Evolutionary conservation across 1,284 basidiomycete genomes (phyloP).

Genomic region (Naganishia liquefaciens): DNA sequence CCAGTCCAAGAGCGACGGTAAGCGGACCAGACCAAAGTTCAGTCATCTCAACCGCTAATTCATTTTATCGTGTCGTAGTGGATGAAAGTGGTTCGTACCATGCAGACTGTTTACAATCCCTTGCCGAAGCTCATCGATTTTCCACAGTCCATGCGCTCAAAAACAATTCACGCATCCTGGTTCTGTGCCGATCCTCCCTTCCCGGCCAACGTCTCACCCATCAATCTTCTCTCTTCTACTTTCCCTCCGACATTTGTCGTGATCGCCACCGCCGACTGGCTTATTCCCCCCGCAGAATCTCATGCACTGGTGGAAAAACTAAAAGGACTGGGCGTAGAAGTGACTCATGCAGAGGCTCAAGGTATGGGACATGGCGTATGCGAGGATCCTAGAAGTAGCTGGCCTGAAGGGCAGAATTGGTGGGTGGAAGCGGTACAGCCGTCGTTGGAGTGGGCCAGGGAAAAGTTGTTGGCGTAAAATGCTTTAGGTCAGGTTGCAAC

Average conservation of each 20-base stretch:
- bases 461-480: background rate
- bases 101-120: background rate
- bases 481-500: too few relatives aligned
- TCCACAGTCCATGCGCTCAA: constrained; percentile 17
- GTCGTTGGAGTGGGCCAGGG: constrained; percentile 23
- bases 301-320: constrained; percentile 29
- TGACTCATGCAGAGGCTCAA: constrained; percentile 15
- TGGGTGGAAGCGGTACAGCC: constrained; percentile 33
- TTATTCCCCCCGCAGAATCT: constrained; percentile 23
- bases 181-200: constrained; percentile 11
- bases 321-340: constrained; percentile 27
- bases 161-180: constrained; percentile 6
- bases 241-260: constrained; percentile 34
- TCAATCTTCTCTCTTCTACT: constrained; percentile 15
- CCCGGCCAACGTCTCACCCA: constrained; percentile 14
- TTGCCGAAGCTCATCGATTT: background rate
- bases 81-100: background rate
- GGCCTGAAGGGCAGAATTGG: constrained; percentile 30
- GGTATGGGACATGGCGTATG: constrained; percentile 30
- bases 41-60: too few relatives aligned
- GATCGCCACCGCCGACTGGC: constrained; percentile 30
- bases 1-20: background rate
- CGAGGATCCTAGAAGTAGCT: constrained; percentile 21
- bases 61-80: too few relatives aligned
- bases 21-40: too few relatives aligned